phyloP scores from a whole-genome alignment of 345 rosid genomes.

The Syzygium oleosum region DNA sequence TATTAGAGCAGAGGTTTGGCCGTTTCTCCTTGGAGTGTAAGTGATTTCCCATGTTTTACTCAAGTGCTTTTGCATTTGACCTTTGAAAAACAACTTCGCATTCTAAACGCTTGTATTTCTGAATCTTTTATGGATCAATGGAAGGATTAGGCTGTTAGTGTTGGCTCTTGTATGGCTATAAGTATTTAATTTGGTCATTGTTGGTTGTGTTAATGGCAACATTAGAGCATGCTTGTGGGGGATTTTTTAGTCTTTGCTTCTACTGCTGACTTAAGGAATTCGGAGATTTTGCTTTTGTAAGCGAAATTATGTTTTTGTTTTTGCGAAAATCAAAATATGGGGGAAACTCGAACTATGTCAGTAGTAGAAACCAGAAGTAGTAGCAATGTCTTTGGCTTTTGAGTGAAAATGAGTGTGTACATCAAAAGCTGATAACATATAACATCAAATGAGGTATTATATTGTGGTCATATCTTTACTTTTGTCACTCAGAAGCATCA shows the following conservation, averaged over 20 bases:
- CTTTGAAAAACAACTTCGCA: neutral
- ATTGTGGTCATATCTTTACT: neutral
- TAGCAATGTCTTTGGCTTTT: neutral
- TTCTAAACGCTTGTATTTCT: neutral
- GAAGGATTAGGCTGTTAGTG: neutral
- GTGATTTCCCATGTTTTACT: slow-evolving; percentile 4
- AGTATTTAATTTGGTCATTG: neutral
- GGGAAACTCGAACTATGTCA: neutral
- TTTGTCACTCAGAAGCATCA: neutral
- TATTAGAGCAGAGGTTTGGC: slow-evolving; percentile 94
- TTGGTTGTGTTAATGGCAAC: neutral
- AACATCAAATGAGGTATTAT: neutral
- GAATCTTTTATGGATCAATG: neutral
- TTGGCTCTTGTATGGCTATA: neutral
- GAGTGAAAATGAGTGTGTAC: neutral
- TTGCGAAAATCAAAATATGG: neutral
- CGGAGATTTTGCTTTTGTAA: neutral
- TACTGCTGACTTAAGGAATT: neutral
- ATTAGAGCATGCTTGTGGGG: neutral
- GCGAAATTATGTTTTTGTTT: neutral
- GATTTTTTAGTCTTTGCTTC: neutral
- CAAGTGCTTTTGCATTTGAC: neutral
- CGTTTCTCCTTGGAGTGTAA: slow-evolving; percentile 95
- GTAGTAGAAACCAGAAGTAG: neutral
- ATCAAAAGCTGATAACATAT: neutral